Evolutionary conservation across 2,329 filamentous ascomycete species (phyloP), one percentile per base, ranked within the genome.

Genomic region (Ophiostoma quercus): DNA sequence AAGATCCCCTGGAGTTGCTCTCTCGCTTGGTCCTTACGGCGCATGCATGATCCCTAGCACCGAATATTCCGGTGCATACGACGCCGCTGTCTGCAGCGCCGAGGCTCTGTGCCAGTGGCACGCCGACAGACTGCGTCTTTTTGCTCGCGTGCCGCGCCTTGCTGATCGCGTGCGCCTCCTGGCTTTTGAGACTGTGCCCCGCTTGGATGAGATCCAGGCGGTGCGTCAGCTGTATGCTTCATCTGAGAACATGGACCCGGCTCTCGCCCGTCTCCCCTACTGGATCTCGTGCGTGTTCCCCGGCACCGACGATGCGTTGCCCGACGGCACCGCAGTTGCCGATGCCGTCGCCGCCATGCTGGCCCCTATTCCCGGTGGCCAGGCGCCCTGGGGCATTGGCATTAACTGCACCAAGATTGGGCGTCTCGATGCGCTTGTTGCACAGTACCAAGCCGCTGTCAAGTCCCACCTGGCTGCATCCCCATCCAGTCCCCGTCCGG

Each of bases 251-350:
- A 57, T 57, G 22, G 51, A 57, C 51, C 51, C 51, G 22, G 60
- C 60, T 14, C 60, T 63, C 29, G 29, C 60, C 12, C 60, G 32
- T 6, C 25, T 37, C 29, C 60, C 60, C 16, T 63, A 63, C 60
- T 63, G 60, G 60, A 63, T 63, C 29, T 32, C 60, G 12, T 63
- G 60, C 29, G 60, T 63, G 12, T 63, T 63, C 12, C 60, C 60
- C 12, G 60, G 60, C 19, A 37, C 25, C 29, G 14, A 63, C 29
- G 60, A 63, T 14, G 14, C 32, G 6, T 37, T 63, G 60, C 60
- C 60, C 14, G 60, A 63, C 29, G 60, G 60, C 4, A 57, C 51
- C 3, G 51, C 51, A 25, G 51, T 57, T 57, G 22, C 22, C 5
- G 22, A 57, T 8, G 51, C 51, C 12, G 51, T 57, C 8, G 25